Conservation (phyloP, 108 stramenopile species). For the Cyclotella distinguenda region DNA sequence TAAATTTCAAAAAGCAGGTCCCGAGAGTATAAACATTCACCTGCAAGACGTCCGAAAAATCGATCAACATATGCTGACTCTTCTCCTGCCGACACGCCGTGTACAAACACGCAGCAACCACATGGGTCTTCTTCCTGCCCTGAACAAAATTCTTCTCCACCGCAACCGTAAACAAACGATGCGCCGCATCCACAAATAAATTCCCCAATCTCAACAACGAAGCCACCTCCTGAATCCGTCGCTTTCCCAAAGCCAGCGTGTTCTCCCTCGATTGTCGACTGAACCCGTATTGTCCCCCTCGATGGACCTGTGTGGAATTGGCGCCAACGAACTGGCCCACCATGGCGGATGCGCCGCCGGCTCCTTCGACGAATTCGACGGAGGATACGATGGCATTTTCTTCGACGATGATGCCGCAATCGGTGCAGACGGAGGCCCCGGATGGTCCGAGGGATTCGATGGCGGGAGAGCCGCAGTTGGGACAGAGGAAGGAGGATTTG, state of each 20-base stretch:
- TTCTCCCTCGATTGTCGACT: conserved; percentile 89
- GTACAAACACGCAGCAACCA: conserved; percentile 97
- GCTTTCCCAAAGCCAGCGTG: conserved; percentile 84
- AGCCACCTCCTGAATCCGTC: conserved; percentile 86
- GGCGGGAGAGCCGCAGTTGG: conserved; percentile 84
- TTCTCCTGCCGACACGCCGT: conserved; percentile 97
- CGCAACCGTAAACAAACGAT: conserved; percentile 89
- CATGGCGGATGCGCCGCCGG: conserved; percentile 80
- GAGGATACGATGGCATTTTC: conserved; percentile 90
- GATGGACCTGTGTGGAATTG: conserved; percentile 47
- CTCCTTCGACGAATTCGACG: conserved; percentile 92
- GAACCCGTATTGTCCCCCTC: conserved; percentile 85
- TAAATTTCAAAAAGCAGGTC: conserved; percentile 95
- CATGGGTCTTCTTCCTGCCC: conserved; percentile 86
- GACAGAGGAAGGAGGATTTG: conserved; percentile 42
- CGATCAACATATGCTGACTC: conserved; percentile 97
- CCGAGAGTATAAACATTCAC: conserved; percentile 97
- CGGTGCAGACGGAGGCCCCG: conserved; percentile 79
- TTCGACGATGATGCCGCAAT: conserved; percentile 92
- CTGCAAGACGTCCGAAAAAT: conserved; percentile 96
- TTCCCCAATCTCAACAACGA: conserved; percentile 72
- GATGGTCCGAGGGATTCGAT: conserved; percentile 82
- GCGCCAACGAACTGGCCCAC: conserved; percentile 90
- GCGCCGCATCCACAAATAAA: conserved; percentile 90
- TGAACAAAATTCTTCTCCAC: conserved; percentile 96